These are phyloP conservation scores for Leucosporidium yakuticum DNA, from an alignment of 768 basidiomycete genomes.

Conservation along the genomic window DNA sequence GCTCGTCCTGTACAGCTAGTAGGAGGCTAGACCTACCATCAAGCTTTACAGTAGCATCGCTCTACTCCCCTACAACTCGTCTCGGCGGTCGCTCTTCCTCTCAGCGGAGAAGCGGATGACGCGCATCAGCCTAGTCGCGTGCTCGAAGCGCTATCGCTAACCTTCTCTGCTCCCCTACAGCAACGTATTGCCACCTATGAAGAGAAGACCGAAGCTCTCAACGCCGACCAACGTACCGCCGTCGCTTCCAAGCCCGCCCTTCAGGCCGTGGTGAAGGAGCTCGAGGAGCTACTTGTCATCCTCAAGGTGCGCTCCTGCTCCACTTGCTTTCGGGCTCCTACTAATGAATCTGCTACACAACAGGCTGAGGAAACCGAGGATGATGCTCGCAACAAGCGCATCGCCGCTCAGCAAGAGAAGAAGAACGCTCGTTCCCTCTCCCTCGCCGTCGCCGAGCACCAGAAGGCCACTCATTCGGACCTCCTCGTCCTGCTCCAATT, in stretches of 20 bases:
- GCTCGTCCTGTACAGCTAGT: neutral
- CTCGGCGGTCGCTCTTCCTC: neutral
- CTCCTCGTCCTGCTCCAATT: conserved; percentile 38
- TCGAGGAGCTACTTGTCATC: conserved; percentile 35
- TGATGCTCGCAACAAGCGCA: conserved; percentile 21
- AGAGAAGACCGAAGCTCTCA: conserved; percentile 29
- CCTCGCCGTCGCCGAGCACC: conserved; percentile 22
- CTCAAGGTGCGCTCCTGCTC: conserved; percentile 33
- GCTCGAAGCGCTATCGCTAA: too few relatives aligned
- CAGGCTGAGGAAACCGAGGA: conserved; percentile 38
- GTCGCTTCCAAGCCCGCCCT: conserved; percentile 34
- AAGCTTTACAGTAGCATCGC: neutral
- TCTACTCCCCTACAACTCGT: neutral
- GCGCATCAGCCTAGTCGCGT: too few relatives aligned
- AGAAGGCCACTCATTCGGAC: conserved; percentile 27
- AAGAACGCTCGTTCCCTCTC: conserved; percentile 30
- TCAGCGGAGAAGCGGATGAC: too few relatives aligned
- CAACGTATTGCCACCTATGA: conserved; percentile 39
- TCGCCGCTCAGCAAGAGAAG: conserved; percentile 27
- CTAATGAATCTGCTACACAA: too few relatives aligned
- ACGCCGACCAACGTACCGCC: conserved; percentile 39
- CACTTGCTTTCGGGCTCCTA: too few relatives aligned
- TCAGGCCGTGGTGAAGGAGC: conserved; percentile 35
- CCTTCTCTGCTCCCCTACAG: conserved; percentile 13
- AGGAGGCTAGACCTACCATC: neutral